Conservation (phyloP, 225 moss, liverwort and hornwort species). For the Straminergon stramineum region DNA sequence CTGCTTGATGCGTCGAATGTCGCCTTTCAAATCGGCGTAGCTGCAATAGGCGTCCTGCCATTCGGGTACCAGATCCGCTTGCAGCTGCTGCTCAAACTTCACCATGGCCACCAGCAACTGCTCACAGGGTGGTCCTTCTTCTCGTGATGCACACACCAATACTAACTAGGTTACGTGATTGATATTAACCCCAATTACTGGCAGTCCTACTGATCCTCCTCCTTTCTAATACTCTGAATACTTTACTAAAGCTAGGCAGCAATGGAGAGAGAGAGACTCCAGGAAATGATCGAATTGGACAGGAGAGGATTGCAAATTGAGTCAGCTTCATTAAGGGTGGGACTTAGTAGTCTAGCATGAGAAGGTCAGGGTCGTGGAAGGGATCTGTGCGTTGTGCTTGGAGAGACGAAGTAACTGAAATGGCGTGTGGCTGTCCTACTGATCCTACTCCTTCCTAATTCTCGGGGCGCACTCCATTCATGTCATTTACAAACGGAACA, state of each 20-base stretch:
- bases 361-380: neutral
- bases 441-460: neutral
- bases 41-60: constrained; percentile 37
- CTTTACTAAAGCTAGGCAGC: neutral
- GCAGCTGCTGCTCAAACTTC: constrained; percentile 33
- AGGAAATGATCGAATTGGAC: neutral
- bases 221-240: neutral
- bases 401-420: neutral
- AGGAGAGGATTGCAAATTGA: neutral
- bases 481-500: too few relatives aligned
- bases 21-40: constrained; percentile 20
- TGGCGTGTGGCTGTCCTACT: neutral
- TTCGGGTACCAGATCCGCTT: constrained; percentile 30
- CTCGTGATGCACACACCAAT: neutral
- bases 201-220: neutral
- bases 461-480: neutral
- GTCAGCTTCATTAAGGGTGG: neutral
- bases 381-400: neutral
- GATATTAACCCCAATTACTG: neutral
- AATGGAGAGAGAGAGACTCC: neutral
- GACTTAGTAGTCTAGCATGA: neutral
- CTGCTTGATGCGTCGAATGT: constrained; percentile 19
- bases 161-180: neutral
- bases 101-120: constrained; percentile 2
- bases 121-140: neutral